phyloP scores from a whole-genome alignment of 192 early-diverging fungal genomes.

The Geranomyces variabilis region DNA sequence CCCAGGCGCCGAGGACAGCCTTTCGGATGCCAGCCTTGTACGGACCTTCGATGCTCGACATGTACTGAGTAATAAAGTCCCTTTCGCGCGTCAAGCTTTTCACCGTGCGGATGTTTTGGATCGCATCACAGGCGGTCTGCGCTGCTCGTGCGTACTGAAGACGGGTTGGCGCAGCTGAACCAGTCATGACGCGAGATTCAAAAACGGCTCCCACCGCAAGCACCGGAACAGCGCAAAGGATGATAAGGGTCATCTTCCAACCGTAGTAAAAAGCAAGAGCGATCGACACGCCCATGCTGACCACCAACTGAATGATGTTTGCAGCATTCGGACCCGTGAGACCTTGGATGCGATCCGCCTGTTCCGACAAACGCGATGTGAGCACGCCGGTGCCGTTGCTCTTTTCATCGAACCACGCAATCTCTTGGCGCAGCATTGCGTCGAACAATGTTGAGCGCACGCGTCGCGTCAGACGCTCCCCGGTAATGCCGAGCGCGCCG shows the following conservation, averaged over 20 bases:
- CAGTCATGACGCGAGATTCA: constrained; percentile 58
- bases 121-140: constrained; percentile 77
- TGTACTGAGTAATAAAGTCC: constrained; percentile 69
- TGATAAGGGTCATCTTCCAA: constrained; percentile 82
- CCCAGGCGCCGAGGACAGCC: constrained; percentile 65
- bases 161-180: constrained; percentile 63
- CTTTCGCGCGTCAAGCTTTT: constrained; percentile 68
- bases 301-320: constrained; percentile 47
- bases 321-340: constrained; percentile 53
- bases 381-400: constrained; percentile 73
- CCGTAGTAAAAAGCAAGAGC: constrained; percentile 69
- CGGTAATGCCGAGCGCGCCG: constrained; percentile 46
- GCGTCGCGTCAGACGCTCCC: constrained; percentile 36
- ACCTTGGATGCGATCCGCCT: constrained; percentile 69
- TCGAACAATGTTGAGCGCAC: constrained; percentile 46
- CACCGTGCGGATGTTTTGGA: constrained; percentile 83
- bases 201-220: constrained; percentile 59
- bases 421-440: constrained; percentile 56
- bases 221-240: constrained; percentile 66
- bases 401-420: constrained; percentile 61
- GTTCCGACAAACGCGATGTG: constrained; percentile 76
- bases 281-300: constrained; percentile 50
- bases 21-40: constrained; percentile 69
- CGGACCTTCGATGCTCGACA: constrained; percentile 62
- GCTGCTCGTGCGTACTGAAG: constrained; percentile 68